Base-by-base conservation (phyloP, 371 early-diverging fungal species). In the Mortierella sp. region DNA sequence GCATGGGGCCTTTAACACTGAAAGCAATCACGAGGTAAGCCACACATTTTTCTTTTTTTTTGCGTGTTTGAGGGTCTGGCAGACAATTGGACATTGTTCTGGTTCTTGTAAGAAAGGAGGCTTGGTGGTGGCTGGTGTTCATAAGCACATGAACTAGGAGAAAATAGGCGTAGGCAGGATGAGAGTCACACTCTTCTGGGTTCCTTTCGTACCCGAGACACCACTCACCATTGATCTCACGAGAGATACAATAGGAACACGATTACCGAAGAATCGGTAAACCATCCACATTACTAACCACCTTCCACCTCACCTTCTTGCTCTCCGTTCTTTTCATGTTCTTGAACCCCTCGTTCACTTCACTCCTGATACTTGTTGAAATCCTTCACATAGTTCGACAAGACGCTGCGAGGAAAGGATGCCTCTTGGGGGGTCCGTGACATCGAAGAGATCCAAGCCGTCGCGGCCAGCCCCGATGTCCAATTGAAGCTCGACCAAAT, bases 401-500 rank as follows among this genome's bases (percentile, higher is more conserved):
- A 71, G 38, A 79, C 78, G 1, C 77, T 86, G 46, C 86, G 86
- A n/a, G 80, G 74, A 35, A 77, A 74, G 10, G 80, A 85, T 51
- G 71, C 86, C 1, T 79, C 86, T 7, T 85, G 86, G 86, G 82
- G 86, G 0, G 80, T 85, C 18, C 86, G 86, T 21, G 86, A 85
- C 27, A 56, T 85, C 29, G 81, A 85, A 7, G 82, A 70, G 32
- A 79, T 85, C 24, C 75, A 79, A 44, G 79, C 76, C 27, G 60
- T 85, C 4, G 65, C 35, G 32, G 82, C 80, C 10, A 58, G 72
- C 49, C 56, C 76, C 0, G 86, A 82, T 55, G 75, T 80, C 27
- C 51, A 68, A 14, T 41, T 85, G 80, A 54, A 27, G 43, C 86
- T 85, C 11, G 76, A 58, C 5, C 71, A 70, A 14, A 63, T 82